A percentile compares a stretch with the other conserved stretches of the same genome.
Evolutionary conservation across 805 yeast genomes (phyloP).

Genomic region (Monosporozyma aerobia): DNA sequence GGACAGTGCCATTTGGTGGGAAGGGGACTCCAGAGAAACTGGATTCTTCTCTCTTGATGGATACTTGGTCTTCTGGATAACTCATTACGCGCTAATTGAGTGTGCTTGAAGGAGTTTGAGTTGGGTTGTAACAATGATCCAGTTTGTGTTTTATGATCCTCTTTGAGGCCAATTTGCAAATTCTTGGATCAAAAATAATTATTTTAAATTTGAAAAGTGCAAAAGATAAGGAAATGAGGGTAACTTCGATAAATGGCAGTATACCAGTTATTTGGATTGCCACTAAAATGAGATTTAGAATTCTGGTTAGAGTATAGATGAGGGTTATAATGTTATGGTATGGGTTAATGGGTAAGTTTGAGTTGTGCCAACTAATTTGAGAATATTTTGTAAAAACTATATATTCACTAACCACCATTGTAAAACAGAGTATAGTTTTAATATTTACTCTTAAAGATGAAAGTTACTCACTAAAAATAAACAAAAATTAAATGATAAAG

Average conservation of each 20-base stretch:
- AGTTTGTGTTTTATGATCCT: not conserved
- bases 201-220: not conserved
- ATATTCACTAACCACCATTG: too few relatives aligned
- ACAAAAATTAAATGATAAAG: not conserved
- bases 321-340: too few relatives aligned
- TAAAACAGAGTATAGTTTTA: too few relatives aligned
- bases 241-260: not conserved
- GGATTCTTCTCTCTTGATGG: not conserved
- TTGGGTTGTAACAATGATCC: not conserved
- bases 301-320: too few relatives aligned
- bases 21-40: slow-evolving; percentile 1
- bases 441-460: not conserved
- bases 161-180: not conserved
- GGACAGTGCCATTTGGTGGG: slow-evolving; percentile 2
- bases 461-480: not conserved
- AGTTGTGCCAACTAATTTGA: too few relatives aligned
- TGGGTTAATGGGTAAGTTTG: too few relatives aligned
- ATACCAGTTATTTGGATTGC: not conserved
- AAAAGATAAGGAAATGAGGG: not conserved
- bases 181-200: not conserved
- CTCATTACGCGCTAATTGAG: not conserved
- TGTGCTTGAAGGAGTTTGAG: not conserved
- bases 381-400: too few relatives aligned
- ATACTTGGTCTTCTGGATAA: not conserved
- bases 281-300: not conserved